phyloP scores from a whole-genome alignment of 345 rosid species.

The Lepidium didymum region DNA sequence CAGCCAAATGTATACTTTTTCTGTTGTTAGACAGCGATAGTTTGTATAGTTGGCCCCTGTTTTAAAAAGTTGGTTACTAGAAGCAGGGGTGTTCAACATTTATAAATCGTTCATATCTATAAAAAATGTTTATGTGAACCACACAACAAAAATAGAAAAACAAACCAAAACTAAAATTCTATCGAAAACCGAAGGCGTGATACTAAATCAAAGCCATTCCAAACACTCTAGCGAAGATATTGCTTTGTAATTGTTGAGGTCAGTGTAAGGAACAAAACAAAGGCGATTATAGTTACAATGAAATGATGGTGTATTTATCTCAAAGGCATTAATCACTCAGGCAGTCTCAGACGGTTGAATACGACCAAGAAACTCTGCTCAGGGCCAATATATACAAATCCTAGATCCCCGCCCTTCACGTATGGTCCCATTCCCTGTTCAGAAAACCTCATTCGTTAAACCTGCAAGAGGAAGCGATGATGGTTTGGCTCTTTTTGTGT shows the following conservation, averaged over 20 bases:
- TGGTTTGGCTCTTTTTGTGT: neutral
- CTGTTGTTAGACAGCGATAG: neutral
- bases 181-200: neutral
- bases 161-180: neutral
- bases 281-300: neutral
- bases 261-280: neutral
- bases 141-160: neutral
- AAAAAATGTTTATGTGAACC: neutral
- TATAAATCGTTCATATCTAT: neutral
- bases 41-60: neutral
- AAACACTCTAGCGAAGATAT: neutral
- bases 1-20: neutral
- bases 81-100: neutral
- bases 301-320: constrained; percentile 16
- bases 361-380: constrained; percentile 88
- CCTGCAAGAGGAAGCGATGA: neutral
- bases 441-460: neutral
- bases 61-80: neutral
- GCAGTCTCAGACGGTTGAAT: constrained; percentile 78
- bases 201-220: neutral
- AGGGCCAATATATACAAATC: constrained; percentile 74
- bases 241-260: neutral
- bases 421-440: constrained; percentile 76
- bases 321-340: constrained; percentile 54
- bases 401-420: constrained; percentile 81